A percentile compares a stretch with the other conserved stretches of the same genome.
Evolutionary conservation across 441 rosid species (phyloP).

Genomic region (Theobroma grandiflorum): DNA sequence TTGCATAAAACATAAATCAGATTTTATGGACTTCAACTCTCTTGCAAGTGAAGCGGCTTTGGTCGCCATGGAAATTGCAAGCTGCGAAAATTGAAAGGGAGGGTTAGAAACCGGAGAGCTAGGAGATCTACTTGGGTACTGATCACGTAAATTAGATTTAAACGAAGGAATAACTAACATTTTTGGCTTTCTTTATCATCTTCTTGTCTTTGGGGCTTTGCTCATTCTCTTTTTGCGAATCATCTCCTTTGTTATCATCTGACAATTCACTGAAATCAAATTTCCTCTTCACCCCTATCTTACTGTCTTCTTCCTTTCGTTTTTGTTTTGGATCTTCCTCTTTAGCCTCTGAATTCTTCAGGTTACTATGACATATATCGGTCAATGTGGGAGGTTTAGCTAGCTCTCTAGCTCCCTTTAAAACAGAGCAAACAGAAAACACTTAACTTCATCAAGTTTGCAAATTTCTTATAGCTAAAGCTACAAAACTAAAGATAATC

Average conservation of each 20-base stretch:
- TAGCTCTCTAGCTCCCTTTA: slow-evolving; percentile 81
- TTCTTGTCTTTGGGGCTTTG: slow-evolving; percentile 48
- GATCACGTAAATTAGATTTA: not conserved
- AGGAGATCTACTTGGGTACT: not conserved
- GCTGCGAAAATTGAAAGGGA: slow-evolving; percentile 45
- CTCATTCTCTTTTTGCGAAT: slow-evolving; percentile 42
- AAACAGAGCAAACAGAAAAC: slow-evolving; percentile 23
- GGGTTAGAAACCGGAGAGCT: not conserved
- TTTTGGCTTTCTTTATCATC: slow-evolving; percentile 72
- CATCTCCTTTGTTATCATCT: slow-evolving; percentile 46
- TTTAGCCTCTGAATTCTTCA: slow-evolving; percentile 43
- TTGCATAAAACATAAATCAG: slow-evolving; percentile 75
- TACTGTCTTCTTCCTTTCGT: slow-evolving; percentile 32
- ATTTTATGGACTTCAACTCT: slow-evolving; percentile 72
- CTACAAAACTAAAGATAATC: not conserved
- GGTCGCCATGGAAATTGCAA: slow-evolving; percentile 80
- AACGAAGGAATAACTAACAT: slow-evolving; percentile 44
- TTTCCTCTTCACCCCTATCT: slow-evolving; percentile 68
- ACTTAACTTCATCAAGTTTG: not conserved
- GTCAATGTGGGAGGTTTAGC: slow-evolving; percentile 82
- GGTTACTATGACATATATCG: slow-evolving; percentile 62
- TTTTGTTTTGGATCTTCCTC: slow-evolving; percentile 38
- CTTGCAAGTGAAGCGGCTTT: slow-evolving; percentile 82
- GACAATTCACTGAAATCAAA: slow-evolving; percentile 47
- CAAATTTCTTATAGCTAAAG: slow-evolving; percentile 6